phyloP scores from a whole-genome alignment of 768 basidiomycete species.

The Trametes cubensis region DNA sequence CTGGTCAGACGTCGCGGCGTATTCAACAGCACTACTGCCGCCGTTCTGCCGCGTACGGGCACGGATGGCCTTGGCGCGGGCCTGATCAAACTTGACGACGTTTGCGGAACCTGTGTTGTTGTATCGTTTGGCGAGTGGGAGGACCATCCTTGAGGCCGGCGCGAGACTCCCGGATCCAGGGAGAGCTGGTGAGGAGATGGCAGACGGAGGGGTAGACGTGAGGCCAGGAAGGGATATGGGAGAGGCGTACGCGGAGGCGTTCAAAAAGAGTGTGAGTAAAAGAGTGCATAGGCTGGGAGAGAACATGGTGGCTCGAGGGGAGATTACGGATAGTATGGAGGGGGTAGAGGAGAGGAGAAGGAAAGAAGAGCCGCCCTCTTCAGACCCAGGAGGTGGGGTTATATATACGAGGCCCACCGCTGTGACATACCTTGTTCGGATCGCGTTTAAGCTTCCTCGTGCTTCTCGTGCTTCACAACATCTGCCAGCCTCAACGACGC shows the following conservation, averaged over 20 bases:
- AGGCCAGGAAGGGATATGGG: background rate
- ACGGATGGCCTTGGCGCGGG: constrained; percentile 23
- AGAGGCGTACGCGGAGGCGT: background rate
- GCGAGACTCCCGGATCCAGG: background rate
- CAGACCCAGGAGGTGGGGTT: too few species aligned
- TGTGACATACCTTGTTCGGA: background rate
- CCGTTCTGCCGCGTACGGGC: constrained; percentile 31
- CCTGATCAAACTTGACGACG: constrained; percentile 26
- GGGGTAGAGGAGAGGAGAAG: background rate
- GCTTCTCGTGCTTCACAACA: background rate
- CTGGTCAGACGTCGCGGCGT: background rate
- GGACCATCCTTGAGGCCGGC: constrained; percentile 1
- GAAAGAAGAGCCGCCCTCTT: background rate
- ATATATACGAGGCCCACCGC: background rate
- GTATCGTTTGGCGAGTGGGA: constrained; percentile 22
- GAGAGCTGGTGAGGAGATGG: background rate
- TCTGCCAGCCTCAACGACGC: background rate
- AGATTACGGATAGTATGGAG: background rate
- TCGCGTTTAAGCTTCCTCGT: background rate
- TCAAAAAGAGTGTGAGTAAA: constrained; percentile 8
- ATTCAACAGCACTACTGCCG: background rate
- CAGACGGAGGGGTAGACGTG: too few species aligned
- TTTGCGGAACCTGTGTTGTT: constrained; percentile 26
- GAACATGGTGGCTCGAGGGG: constrained; percentile 1
- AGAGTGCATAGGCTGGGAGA: constrained; percentile 22